Conservation (phyloP, 2,329 filamentous ascomycete genomes). For the Diatrype stigma region DNA sequence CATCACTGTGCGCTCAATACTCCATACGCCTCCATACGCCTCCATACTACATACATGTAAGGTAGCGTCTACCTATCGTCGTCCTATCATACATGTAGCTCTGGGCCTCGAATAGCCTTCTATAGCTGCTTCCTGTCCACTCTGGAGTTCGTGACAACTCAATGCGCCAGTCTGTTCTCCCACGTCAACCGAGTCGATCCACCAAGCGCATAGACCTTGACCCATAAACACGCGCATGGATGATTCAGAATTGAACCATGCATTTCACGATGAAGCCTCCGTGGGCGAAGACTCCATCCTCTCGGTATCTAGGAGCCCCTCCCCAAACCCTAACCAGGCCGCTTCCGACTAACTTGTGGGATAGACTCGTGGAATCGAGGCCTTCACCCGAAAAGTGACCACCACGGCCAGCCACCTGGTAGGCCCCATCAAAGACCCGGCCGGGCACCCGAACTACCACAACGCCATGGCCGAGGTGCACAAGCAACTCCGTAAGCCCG, state of each 20-base stretch:
- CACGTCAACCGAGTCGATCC: background rate
- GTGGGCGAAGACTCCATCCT: constrained; percentile 28
- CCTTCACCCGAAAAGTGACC: constrained; percentile 91
- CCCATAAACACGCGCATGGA: constrained; percentile 27
- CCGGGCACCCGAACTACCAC: constrained; percentile 67
- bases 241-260: constrained; percentile 29
- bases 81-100: too few relatives aligned
- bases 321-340: background rate
- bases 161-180: too few relatives aligned
- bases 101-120: too few relatives aligned
- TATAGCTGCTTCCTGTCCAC: too few relatives aligned
- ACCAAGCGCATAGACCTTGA: constrained; percentile 5
- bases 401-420: constrained; percentile 91
- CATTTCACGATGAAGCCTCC: constrained; percentile 30
- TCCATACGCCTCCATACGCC: too few relatives aligned
- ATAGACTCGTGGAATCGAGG: constrained; percentile 82
- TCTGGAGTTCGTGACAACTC: too few relatives aligned
- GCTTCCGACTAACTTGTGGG: constrained; percentile 9
- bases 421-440: constrained; percentile 55
- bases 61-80: too few relatives aligned
- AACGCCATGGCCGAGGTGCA: constrained; percentile 85
- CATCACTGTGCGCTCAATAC: too few relatives aligned
- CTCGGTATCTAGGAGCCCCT: constrained; percentile 20
- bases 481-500: constrained; percentile 79
- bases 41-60: too few relatives aligned